Evolutionary conservation across 2,329 filamentous ascomycete species (phyloP), one percentile per base, ranked within the genome.

Genomic region (Emergomyces orientalis): DNA sequence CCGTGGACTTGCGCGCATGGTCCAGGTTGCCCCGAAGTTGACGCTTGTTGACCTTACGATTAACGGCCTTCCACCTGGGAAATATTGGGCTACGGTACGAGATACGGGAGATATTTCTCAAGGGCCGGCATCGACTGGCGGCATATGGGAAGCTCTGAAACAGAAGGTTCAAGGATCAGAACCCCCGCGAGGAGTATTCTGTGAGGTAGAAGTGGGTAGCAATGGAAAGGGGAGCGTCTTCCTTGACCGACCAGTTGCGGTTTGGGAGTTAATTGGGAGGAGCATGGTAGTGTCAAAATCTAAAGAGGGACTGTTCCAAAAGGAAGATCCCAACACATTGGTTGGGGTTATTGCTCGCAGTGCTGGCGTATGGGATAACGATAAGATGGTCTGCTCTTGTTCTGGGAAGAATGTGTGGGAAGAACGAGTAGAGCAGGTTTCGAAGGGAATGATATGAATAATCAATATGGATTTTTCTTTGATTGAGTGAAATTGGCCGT

Each of bases 391-490:
- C 6, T 99, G 94, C 75, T 96, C 91, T 57, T 99, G 94, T 77
- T 96, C 91, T 45, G 94, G 94, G 3, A 97, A 97, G 85, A 97
- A 92, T 63, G 85, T 99, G 13, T 99, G 94, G 94, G 89, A 99
- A 77, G 94, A 99, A 81, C 86, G 94, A 69, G 87, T 88, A 77
- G 92, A 97, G 71, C 90, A 96, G 78, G 86, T 92, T 51, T 82
- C 84, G 68, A 92, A 90, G 78, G 94, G 94, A 2, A 97, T 99
- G 90, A 79, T 94, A 69, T 97, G 76, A 86, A 67, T 58, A 62
- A 59, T 30, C 9, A 17, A 19, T 27, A 22, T 32, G 34, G 55
- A 45, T 45, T 9, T n/a, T 43, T 14, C 39, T 1, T 14, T 30
- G 39, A 45, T 45, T 45, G 30, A 45, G 13, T 45, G 45, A 30